Conservation (phyloP, 2,329 filamentous ascomycete species). For the Cladosporium austrohemisphaericum region DNA sequence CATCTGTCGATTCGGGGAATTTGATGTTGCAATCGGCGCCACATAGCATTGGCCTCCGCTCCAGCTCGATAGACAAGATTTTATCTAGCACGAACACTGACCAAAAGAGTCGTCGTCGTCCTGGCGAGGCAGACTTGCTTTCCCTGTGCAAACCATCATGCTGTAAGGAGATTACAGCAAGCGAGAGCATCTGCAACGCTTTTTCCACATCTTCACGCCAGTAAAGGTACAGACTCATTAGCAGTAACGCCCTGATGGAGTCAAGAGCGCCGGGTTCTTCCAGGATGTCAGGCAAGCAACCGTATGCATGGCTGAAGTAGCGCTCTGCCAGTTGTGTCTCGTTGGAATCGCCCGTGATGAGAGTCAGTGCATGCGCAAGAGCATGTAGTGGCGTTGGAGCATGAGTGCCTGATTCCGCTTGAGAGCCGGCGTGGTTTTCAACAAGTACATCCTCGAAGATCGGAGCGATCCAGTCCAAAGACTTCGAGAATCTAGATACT, state of each 20-base stretch:
- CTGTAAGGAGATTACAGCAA: neutral
- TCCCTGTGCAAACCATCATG: slow-evolving; percentile 4
- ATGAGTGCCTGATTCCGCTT: neutral
- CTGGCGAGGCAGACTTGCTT: neutral
- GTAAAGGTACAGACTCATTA: slow-evolving; percentile 2
- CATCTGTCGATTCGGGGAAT: neutral
- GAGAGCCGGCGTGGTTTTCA: no score
- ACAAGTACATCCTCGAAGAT: neutral
- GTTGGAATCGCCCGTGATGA: neutral
- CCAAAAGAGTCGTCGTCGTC: neutral
- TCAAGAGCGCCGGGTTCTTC: neutral
- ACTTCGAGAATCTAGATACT: neutral
- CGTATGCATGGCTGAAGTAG: neutral
- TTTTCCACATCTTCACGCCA: slow-evolving; percentile 6
- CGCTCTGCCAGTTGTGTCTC: neutral
- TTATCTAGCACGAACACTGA: slow-evolving; percentile 5
- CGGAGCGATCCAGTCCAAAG: neutral
- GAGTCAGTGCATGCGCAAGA: neutral
- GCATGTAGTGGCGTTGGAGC: neutral
- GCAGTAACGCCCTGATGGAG: neutral
- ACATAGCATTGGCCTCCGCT: neutral
- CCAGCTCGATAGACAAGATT: slow-evolving; percentile 2
- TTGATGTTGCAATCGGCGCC: slow-evolving; percentile 1
- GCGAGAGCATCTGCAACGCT: slow-evolving; percentile 5
- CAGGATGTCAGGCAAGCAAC: neutral